Base-by-base conservation (phyloP, 441 rosid genomes). In the Gossypium schwendimanii region DNA sequence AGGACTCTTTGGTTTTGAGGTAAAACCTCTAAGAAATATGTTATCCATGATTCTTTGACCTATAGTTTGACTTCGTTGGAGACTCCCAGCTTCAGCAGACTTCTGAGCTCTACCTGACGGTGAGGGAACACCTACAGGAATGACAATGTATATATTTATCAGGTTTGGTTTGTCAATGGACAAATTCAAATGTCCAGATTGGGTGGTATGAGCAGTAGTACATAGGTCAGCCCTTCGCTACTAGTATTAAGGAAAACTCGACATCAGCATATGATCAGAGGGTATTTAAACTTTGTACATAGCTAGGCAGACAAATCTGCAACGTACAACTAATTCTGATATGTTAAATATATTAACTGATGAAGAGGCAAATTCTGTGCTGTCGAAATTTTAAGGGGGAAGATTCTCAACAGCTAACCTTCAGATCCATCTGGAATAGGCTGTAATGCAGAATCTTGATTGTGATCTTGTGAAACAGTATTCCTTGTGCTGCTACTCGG, bases 41-140 rank as follows among this genome's bases (percentile, higher is more conserved):
- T 87, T 96, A 81, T 93, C 98, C 95, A 91, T 86, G 70, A 96
- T 81, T 75, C 92, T 86, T 81, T 91, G 99, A 69, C 99, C 98
- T 64, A 94, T 64, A 12, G 97, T 94, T 78, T 94, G 98, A 84
- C 71, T 91, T 63, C 89, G 88, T 73, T 87, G 98, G 45, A 91
- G 52, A 80, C 74, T 77, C 70, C 74, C 80, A 73, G 82, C 89
- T 65, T 89, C 97, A 26, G 79, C 84, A 75, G 85, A 81, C 73
- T 87, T 90, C 72, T 87, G 92, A 23, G 84, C 6, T 83, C 91
- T 85, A 81, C 97, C 91, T 50, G 98, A 89, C 71, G 97, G 94
- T 44, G 97, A 96, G 58, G 94, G 89, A 76, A 86, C 82, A 69
- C 94, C 97, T 95, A 79, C 71, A 80, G 77, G 23, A 41, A 54